phyloP scores from a whole-genome alignment of 768 basidiomycete species.

The Tylopilus rubrobrunneus region DNA sequence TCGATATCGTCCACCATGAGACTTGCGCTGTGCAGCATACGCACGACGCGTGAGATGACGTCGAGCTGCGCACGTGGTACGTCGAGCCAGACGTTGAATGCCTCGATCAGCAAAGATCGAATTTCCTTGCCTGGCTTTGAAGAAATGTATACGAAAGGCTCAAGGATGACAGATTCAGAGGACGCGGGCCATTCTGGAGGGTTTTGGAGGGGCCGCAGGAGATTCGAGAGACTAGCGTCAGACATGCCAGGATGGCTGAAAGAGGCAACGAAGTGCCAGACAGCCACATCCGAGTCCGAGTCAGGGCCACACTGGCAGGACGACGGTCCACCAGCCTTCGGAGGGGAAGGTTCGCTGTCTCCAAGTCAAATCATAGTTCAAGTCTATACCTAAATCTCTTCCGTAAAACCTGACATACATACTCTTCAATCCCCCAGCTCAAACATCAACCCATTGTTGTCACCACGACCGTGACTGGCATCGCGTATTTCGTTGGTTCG shows the following conservation, averaged over 20 bases:
- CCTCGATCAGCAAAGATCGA: conserved; percentile 79
- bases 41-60: conserved; percentile 77
- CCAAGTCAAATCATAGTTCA: too few species aligned
- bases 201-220: conserved; percentile 5
- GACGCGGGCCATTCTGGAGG: conserved; percentile 34
- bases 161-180: conserved; percentile 48
- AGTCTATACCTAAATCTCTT: too few species aligned
- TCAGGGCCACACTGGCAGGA: too few species aligned
- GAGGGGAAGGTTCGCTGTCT: too few species aligned
- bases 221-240: conserved; percentile 8
- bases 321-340: too few species aligned
- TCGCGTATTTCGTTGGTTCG: too few species aligned
- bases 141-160: conserved; percentile 83
- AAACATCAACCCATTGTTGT: too few species aligned
- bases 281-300: too few species aligned
- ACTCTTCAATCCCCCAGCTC: too few species aligned
- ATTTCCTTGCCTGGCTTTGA: conserved; percentile 92
- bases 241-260: conserved; percentile 2
- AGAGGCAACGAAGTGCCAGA: too few species aligned
- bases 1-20: conserved; percentile 96
- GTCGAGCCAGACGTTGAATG: conserved; percentile 90
- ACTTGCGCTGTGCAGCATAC: conserved; percentile 93
- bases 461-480: too few species aligned
- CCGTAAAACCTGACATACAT: too few species aligned
- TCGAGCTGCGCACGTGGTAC: conserved; percentile 70